phyloP scores from a whole-genome alignment of 2,329 filamentous ascomycete genomes.

The Alternaria novae-zelandiae region DNA sequence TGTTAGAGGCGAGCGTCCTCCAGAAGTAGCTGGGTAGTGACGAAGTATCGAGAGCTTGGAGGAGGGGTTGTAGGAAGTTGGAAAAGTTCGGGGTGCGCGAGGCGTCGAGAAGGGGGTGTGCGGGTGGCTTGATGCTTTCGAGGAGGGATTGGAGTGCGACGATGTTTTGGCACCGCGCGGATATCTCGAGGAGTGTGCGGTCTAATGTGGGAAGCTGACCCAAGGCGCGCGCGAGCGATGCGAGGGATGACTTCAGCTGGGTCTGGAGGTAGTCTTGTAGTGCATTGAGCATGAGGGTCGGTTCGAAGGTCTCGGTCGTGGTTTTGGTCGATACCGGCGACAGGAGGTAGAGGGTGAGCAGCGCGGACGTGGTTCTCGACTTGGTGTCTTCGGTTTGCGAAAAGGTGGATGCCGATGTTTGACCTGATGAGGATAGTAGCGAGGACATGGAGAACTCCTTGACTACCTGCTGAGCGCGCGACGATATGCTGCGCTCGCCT shows the following conservation, averaged over 20 bases:
- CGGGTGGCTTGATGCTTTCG: slow-evolving; percentile 68
- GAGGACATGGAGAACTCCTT: slow-evolving; percentile 81
- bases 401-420: slow-evolving; percentile 56
- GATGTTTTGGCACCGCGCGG: slow-evolving; percentile 85
- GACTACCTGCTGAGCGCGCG: slow-evolving; percentile 77
- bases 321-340: slow-evolving; percentile 68
- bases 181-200: slow-evolving; percentile 79
- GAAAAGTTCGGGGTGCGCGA: not conserved
- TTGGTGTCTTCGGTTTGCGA: slow-evolving; percentile 75
- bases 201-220: slow-evolving; percentile 83
- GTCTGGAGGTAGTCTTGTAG: slow-evolving; percentile 84
- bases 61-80: slow-evolving; percentile 73
- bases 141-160: slow-evolving; percentile 85
- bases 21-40: slow-evolving; percentile 92
- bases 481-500: slow-evolving; percentile 74
- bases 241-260: slow-evolving; percentile 77
- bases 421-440: slow-evolving; percentile 49
- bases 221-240: slow-evolving; percentile 75
- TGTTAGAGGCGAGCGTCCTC: slow-evolving; percentile 80
- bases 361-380: slow-evolving; percentile 73
- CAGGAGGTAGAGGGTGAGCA: slow-evolving; percentile 79
- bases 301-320: slow-evolving; percentile 61
- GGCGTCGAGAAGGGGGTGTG: slow-evolving; percentile 68
- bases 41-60: slow-evolving; percentile 82
- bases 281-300: slow-evolving; percentile 74